Base-by-base conservation (phyloP, 2,329 filamentous ascomycete species). In the Colletotrichum spaethianum region DNA sequence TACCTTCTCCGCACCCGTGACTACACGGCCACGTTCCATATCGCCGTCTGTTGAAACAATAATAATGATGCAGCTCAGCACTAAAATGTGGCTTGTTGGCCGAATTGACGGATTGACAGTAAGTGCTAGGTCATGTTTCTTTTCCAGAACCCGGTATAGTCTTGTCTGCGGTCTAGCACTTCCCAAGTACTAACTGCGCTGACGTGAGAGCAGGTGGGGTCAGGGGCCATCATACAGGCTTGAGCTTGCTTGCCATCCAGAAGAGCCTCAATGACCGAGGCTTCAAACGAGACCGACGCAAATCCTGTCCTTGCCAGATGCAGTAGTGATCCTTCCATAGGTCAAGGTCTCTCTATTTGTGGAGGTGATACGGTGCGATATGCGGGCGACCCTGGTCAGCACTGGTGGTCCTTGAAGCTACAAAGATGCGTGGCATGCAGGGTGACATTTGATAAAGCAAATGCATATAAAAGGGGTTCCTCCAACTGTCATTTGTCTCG, bases 151-250 rank as follows among this genome's bases (percentile, higher is more conserved):
- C 8, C 28, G n/a, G n/a, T 11, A 18, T 52, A 16, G 12, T 16
- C 1, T 18, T 2, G 36, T 3, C 26, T 16, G n/a, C 44, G 36
- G 33, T 23, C 23, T 31, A 62, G 42, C 33, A 33, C 53, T 31
- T 18, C 20, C 12, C n/a, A 44, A 57, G 56, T 48, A 18, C 50
- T 50, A 48, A 23, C 11, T n/a, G 44, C 46, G 44, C 69, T 72
- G 69, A 72, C 57, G 69, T 69, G 64, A 69, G 64, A 69, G 42
- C 40, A 59, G 28, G 16, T 63, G 44, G 28, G 28, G 38, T 55
- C 23, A 36, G 38, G 28, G 44, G 33, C 38, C 62, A 60, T 67
- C 23, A 28, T 46, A 52, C 36, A 31, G 23, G 31, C 26, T 38
- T 26, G 33, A 40, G 11, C 12, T 40, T 33, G 14, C 61, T 38